phyloP scores from a whole-genome alignment of 768 basidiomycete species.

The Lactarius quietus region DNA sequence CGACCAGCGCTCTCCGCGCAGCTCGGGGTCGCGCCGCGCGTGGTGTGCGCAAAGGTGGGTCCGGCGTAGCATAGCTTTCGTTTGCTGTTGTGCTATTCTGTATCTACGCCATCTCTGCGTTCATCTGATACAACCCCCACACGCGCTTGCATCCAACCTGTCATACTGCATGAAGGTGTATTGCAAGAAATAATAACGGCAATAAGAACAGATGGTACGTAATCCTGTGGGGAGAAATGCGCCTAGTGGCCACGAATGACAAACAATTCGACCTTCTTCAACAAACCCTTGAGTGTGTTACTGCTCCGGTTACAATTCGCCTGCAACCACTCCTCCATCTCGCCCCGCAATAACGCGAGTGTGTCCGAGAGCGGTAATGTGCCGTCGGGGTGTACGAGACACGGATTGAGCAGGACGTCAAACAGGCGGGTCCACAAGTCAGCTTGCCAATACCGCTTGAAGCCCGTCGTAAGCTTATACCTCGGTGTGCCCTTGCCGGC shows the following conservation, averaged over 20 bases:
- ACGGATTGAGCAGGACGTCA: conserved; percentile 82
- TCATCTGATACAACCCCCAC: conserved; percentile 3
- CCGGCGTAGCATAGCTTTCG: conserved; percentile 6
- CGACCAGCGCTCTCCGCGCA: conserved; percentile 2
- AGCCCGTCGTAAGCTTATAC: conserved; percentile 68
- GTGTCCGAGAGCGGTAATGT: conserved; percentile 70
- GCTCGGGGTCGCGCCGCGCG: conserved; percentile 7
- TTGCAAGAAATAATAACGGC: conserved; percentile 3
- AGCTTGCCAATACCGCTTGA: conserved; percentile 94
- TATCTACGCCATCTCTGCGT: conserved; percentile 21
- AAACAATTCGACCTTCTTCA: conserved; percentile 77
- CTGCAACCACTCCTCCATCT: conserved; percentile 89
- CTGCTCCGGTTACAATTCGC: conserved; percentile 83
- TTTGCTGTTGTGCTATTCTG: conserved; percentile 9
- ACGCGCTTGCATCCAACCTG: conserved; percentile 15
- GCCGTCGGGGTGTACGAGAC: conserved; percentile 50
- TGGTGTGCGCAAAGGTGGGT: neutral
- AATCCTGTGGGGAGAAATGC: neutral
- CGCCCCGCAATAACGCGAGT: conserved; percentile 56
- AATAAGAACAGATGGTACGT: conserved; percentile 2
- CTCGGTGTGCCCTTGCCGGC: conserved; percentile 27
- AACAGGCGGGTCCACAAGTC: conserved; percentile 84
- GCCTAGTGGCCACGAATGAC: conserved; percentile 34
- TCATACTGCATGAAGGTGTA: neutral
- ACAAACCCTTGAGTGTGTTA: conserved; percentile 71